Base-by-base conservation (phyloP, 2,329 filamentous ascomycete genomes). In the Ophiostoma ulmi region DNA sequence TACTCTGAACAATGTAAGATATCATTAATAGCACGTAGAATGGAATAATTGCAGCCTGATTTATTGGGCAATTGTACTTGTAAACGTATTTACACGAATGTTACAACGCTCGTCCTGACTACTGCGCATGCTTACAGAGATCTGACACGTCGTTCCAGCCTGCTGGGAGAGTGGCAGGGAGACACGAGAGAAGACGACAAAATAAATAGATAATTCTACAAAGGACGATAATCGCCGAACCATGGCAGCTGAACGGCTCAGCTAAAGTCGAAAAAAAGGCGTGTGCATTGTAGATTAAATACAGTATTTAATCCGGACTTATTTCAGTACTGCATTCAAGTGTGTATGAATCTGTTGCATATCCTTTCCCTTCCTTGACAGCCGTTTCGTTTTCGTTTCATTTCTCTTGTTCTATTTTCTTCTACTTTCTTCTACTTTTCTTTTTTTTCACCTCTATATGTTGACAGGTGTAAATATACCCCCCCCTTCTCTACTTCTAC, bases 241-340 rank as follows among this genome's bases (percentile, higher is more conserved):
- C 35, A 65, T 65, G 35, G 8, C 8, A 65, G 63, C 63, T 65
- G 63, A 65, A 65, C 63, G 20, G 36, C 17, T 8, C 22, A 3
- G 58, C 63, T 13, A 7, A 65, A 65, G 63, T 65, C 8, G 63
- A 65, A 39, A 65, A 61, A 44, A 58, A 22, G 52, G 52, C 20
- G 22, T 31, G 52, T 35, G 26, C 26, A 36, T 17, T 48, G 44
- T 48, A 48, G 3, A 20, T 20, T 1, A 48, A 48, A 7, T 48
- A 4, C 44, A 48, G 17, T 48, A 11, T 13, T 39, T 39, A 13
- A 11, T 39, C 10, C 11, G 38, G 38, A 48, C 8, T 48, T 2
- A n/a, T 20, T n/a, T 8, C 44, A 7, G n/a, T 44, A 44, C 13
- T 44, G 17, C 5, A 48, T 20, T 31, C 31, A 31, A 31, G 31